Percentiles rank a stretch among this genome's conserved stretches.
Evolutionary conservation across 768 basidiomycete genomes (phyloP).

Genomic region (Rhizopogon vesiculosus): DNA sequence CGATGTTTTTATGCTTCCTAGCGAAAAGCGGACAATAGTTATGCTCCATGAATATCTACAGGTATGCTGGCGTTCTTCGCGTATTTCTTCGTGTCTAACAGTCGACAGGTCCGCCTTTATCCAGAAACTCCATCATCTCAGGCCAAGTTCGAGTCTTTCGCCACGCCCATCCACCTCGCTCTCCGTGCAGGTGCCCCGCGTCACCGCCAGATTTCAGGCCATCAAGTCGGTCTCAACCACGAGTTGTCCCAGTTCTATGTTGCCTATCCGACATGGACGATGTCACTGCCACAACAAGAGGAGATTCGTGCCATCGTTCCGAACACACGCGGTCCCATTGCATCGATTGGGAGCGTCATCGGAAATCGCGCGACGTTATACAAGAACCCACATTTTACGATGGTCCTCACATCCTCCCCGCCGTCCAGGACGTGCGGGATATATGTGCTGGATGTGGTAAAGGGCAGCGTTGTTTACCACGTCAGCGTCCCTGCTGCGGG

Average conservation of each 20-base stretch:
- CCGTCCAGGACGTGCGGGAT: conserved; percentile 46
- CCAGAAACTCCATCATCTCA: conserved; percentile 50
- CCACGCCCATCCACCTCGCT: conserved; percentile 50
- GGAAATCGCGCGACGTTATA: conserved; percentile 88
- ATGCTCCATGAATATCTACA: conserved; percentile 76
- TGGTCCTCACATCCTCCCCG: conserved; percentile 49
- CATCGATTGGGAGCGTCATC: conserved; percentile 78
- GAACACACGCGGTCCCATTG: conserved; percentile 29
- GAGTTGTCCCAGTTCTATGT: conserved; percentile 42
- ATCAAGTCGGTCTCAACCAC: conserved; percentile 42
- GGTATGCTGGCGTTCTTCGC: conserved; percentile 36
- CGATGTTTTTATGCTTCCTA: conserved; percentile 53
- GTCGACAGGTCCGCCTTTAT: conserved; percentile 55
- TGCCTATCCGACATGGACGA: conserved; percentile 63
- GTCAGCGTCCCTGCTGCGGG: conserved; percentile 43
- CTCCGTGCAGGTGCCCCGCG: conserved; percentile 41
- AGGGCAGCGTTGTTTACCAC: conserved; percentile 74
- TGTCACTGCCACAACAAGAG: conserved; percentile 53
- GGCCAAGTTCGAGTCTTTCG: conserved; percentile 38
- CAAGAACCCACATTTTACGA: conserved; percentile 82
- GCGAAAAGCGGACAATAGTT: conserved; percentile 45
- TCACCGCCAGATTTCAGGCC: conserved; percentile 49
- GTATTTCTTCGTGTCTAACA: background rate
- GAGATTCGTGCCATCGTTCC: conserved; percentile 49
- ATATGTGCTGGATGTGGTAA: conserved; percentile 75